Base-by-base conservation (phyloP, 2,329 filamentous ascomycete genomes). In the Podosphaera fusca region DNA sequence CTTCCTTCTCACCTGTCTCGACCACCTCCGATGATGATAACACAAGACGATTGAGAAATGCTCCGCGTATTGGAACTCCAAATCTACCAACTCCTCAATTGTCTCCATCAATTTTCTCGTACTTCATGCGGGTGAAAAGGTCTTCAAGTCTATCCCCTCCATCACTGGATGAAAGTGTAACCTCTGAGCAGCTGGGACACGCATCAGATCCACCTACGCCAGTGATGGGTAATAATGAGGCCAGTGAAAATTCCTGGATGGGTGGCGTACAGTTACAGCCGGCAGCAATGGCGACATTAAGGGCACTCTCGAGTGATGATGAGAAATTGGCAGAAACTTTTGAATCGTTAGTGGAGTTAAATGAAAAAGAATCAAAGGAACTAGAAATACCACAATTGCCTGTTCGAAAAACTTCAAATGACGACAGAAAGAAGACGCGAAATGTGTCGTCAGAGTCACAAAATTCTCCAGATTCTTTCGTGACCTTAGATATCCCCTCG, bases 171-270 rank as follows among this genome's bases (percentile, higher is more conserved):
- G 89, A 88, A 30, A 95, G 87, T 69, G 72, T 92, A 64, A 84
- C 81, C 7, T 94, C 89, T 1, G 89, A 95, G 66, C 88, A 94
- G 67, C 77, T 94, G 69, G 86, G 87, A 1, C 78, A 77, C 56
- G 77, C 88, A 68, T 94, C 87, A 65, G 87, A 87, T 54, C 88
- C 90, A 4, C 80, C 85, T 9, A 95, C 89, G 0, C 89, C 89
- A 12, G 76, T 90, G 59, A 75, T 86, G 61, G 79, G 75, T 14
- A 72, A 74, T 58, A 71, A 74, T 30, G 74, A 79, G 36, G 72
- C 73, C 8, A 72, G 79, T 35, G 71, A 74, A 21, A 77, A 79
- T 52, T 72, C 77, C 58, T 77, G 79, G 57, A 94, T 87, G 87
- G 61, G 73, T 34, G 84, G 84, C 1, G 77, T 88, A 36, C 78